phyloP scores from a whole-genome alignment of 352 stramenopile genomes.

The Phytopythium aichiense region DNA sequence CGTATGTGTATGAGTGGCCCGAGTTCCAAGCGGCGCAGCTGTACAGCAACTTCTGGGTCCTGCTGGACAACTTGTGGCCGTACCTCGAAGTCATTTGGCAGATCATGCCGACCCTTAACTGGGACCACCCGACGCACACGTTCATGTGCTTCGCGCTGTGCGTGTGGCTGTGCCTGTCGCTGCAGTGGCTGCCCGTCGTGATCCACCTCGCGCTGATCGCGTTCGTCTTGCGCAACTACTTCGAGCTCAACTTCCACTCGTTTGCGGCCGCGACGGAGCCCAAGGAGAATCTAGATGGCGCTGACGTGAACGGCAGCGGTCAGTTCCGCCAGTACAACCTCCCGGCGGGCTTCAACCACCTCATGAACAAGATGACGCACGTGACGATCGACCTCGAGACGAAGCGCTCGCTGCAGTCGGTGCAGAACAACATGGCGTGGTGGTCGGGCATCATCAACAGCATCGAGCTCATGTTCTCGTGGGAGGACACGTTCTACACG shows the following conservation, averaged over 20 bases:
- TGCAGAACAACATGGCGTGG: conserved; percentile 89
- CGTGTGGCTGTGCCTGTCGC: conserved; percentile 79
- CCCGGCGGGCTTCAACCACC: conserved; percentile 75
- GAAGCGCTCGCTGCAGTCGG: conserved; percentile 75
- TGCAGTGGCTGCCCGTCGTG: conserved; percentile 79
- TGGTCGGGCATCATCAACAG: conserved; percentile 80
- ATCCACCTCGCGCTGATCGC: conserved; percentile 77
- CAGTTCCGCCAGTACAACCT: conserved; percentile 80
- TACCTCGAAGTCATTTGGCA: conserved; percentile 84
- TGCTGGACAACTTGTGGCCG: conserved; percentile 80
- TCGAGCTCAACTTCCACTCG: conserved; percentile 80
- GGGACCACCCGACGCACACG: conserved; percentile 78
- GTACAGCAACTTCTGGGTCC: conserved; percentile 87
- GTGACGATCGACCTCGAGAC: conserved; percentile 83
- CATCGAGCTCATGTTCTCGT: conserved; percentile 86
- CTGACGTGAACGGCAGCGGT: conserved; percentile 32
- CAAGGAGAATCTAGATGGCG: conserved; percentile 36
- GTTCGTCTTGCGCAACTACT: conserved; percentile 81
- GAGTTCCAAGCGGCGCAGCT: conserved; percentile 78
- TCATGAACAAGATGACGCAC: conserved; percentile 90
- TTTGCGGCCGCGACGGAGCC: conserved; percentile 46
- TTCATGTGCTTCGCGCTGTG: conserved; percentile 84
- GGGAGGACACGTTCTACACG: conserved; percentile 86
- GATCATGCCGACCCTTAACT: conserved; percentile 80
- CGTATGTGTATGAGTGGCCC: conserved; percentile 74